phyloP scores from a whole-genome alignment of 495 filamentous ascomycete species.

The Annulohypoxylon bovei region DNA sequence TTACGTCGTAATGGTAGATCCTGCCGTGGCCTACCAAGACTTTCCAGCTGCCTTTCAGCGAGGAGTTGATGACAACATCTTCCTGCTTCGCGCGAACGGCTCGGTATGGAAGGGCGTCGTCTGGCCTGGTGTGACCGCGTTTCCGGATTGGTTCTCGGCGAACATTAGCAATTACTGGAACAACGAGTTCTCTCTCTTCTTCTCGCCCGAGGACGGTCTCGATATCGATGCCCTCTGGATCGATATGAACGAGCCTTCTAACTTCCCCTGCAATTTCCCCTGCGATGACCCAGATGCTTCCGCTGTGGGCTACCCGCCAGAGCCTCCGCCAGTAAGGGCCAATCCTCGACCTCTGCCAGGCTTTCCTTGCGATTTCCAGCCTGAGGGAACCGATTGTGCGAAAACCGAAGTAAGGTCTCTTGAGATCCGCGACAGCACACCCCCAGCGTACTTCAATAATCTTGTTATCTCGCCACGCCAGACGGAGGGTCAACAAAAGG shows the following conservation, averaged over 20 bases:
- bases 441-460: conserved; percentile 29
- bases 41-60: conserved; percentile 70
- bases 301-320: conserved; percentile 70
- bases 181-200: conserved; percentile 75
- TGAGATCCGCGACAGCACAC: conserved; percentile 34
- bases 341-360: conserved; percentile 73
- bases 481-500: conserved; percentile 54
- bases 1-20: conserved; percentile 90
- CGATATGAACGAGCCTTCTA: conserved; percentile 80
- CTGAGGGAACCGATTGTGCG: conserved; percentile 52
- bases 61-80: conserved; percentile 69
- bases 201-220: conserved; percentile 69
- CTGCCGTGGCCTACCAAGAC: conserved; percentile 75
- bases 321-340: conserved; percentile 69
- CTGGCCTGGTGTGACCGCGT: conserved; percentile 84
- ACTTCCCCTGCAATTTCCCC: conserved; percentile 76
- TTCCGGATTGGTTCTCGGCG: conserved; percentile 85
- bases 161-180: conserved; percentile 77
- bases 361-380: conserved; percentile 77
- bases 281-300: conserved; percentile 67
- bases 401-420: conserved; percentile 32
- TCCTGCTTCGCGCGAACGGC: conserved; percentile 72
- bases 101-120: conserved; percentile 80
- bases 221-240: conserved; percentile 92
- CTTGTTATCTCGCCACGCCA: conserved; percentile 34